These are phyloP conservation scores for Cyberlindnera nakhonratchasimensis DNA, from an alignment of 805 yeast genomes.

Conservation along the genomic window DNA sequence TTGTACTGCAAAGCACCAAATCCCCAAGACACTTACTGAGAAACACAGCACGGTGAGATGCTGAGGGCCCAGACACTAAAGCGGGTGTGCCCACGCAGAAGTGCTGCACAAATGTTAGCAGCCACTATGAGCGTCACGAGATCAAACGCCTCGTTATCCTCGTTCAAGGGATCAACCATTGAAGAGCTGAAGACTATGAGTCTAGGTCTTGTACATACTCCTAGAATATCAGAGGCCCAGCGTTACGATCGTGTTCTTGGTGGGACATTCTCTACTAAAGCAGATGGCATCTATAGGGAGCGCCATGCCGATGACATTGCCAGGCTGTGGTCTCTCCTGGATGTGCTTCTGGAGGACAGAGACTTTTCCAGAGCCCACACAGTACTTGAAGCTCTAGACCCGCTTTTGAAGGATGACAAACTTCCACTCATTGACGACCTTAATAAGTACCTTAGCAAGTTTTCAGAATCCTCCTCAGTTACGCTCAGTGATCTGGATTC, in stretches of 20 bases:
- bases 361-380: slow-evolving; percentile 69
- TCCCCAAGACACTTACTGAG: no score
- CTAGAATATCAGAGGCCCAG: background rate
- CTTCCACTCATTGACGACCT: slow-evolving; percentile 60
- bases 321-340: slow-evolving; percentile 72
- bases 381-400: slow-evolving; percentile 59
- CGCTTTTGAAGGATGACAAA: slow-evolving; percentile 37
- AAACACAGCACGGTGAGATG: slow-evolving; percentile 4
- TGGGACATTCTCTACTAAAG: slow-evolving; percentile 19
- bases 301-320: slow-evolving; percentile 49
- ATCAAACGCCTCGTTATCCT: slow-evolving; percentile 2
- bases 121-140: background rate
- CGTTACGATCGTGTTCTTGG: slow-evolving; percentile 14
- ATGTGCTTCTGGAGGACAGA: slow-evolving; percentile 67
- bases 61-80: slow-evolving; percentile 6
- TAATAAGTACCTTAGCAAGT: slow-evolving; percentile 54
- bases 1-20: no score
- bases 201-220: slow-evolving; percentile 1
- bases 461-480: slow-evolving; percentile 34
- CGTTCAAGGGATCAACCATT: slow-evolving; percentile 11
- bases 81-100: background rate
- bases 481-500: slow-evolving; percentile 41
- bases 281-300: slow-evolving; percentile 24
- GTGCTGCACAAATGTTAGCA: background rate
- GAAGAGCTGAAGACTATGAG: slow-evolving; percentile 20